Evolutionary conservation across 1,284 basidiomycete species (phyloP).

Genomic region (Apiotrichum domesticum): DNA sequence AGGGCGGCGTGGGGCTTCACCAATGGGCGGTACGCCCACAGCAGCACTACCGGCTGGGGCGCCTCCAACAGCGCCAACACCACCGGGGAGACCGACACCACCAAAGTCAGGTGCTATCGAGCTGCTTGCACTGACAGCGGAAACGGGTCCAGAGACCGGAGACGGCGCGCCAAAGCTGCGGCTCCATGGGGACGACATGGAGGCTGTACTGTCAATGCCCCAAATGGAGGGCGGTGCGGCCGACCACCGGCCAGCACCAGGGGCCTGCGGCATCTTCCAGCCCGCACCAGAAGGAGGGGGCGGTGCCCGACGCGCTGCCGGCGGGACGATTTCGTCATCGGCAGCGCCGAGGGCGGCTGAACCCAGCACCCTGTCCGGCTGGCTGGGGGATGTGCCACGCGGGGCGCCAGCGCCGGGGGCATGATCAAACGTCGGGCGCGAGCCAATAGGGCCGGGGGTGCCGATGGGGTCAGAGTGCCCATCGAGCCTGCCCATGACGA

Average conservation of each 20-base stretch:
- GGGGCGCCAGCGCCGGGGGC: neutral
- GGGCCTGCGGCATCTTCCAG: slow-evolving; percentile 23
- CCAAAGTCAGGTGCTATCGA: no score
- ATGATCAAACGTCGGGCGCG: slow-evolving; percentile 5
- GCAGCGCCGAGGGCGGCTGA: slow-evolving; percentile 35
- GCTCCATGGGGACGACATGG: neutral
- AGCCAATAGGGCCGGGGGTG: slow-evolving; percentile 15
- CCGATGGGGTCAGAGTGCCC: slow-evolving; percentile 6
- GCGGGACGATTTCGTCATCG: slow-evolving; percentile 36
- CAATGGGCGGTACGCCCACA: no score
- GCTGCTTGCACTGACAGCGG: neutral
- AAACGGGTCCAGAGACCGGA: neutral
- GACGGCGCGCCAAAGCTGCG: neutral
- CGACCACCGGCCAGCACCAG: slow-evolving; percentile 34
- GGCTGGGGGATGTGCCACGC: slow-evolving; percentile 19
- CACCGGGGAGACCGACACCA: no score
- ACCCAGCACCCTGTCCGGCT: slow-evolving; percentile 32
- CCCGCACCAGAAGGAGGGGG: slow-evolving; percentile 12
- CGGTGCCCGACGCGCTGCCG: slow-evolving; percentile 18
- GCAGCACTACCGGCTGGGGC: no score
- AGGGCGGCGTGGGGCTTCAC: no score
- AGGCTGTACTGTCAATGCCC: slow-evolving; percentile 4
- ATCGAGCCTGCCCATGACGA: slow-evolving; percentile 1
- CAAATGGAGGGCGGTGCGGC: slow-evolving; percentile 23
- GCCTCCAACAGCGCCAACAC: no score